phyloP scores from a whole-genome alignment of 306 rosid species.

The Vicia villosa region DNA sequence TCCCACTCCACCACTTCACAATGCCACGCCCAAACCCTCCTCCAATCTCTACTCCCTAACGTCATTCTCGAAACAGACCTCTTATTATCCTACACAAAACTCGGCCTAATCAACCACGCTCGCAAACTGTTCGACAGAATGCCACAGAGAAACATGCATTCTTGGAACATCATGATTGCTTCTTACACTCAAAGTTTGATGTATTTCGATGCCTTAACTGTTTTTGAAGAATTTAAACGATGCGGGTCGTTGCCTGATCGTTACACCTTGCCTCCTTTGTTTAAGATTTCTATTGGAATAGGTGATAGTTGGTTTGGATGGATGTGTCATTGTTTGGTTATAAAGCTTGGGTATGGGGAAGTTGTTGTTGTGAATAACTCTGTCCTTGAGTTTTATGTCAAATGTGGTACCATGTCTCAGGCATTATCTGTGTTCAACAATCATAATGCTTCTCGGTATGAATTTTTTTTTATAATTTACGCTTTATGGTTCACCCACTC shows the following conservation, averaged over 20 bases:
- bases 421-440: constrained; percentile 52
- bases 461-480: neutral
- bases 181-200: constrained; percentile 45
- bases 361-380: constrained; percentile 56
- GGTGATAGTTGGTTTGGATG: constrained; percentile 49
- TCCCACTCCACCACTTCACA: constrained; percentile 42
- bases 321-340: constrained; percentile 55
- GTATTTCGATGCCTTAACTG: constrained; percentile 40
- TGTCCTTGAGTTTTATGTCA: constrained; percentile 57
- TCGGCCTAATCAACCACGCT: constrained; percentile 44
- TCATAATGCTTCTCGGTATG: neutral
- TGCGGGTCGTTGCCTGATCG: constrained; percentile 54
- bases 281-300: constrained; percentile 48
- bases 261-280: constrained; percentile 60
- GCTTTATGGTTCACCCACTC: no score
- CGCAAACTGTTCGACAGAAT: constrained; percentile 64
- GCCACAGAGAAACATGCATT: constrained; percentile 61
- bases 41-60: constrained; percentile 55
- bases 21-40: constrained; percentile 59
- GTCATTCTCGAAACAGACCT: constrained; percentile 66
- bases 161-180: constrained; percentile 75
- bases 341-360: constrained; percentile 59
- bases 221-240: constrained; percentile 42
- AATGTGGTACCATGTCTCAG: constrained; percentile 49
- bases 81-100: constrained; percentile 49